phyloP scores from a whole-genome alignment of 2,329 filamentous ascomycete genomes.

The Fusarium sublunatum region DNA sequence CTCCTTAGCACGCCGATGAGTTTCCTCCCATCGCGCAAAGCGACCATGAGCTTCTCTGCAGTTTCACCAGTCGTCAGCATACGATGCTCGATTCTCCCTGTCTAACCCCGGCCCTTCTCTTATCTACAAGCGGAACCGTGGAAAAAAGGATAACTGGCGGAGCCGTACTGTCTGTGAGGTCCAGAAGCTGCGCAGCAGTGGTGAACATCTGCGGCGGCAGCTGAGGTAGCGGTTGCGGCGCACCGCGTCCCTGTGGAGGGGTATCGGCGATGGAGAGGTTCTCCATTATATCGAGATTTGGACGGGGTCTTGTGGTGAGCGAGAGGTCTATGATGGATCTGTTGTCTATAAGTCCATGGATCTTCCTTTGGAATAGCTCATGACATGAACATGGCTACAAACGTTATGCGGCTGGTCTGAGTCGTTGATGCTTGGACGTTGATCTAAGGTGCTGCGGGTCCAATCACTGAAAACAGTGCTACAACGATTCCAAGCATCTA shows the following conservation, averaged over 20 bases:
- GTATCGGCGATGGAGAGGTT: constrained; percentile 63
- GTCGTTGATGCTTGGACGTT: constrained; percentile 43
- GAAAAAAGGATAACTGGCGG: constrained; percentile 29
- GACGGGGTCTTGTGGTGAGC: constrained; percentile 7
- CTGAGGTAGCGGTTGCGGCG: constrained; percentile 66
- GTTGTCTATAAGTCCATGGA: constrained; percentile 39
- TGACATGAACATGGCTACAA: constrained; percentile 43
- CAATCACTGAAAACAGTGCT: constrained; percentile 38
- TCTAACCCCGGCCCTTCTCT: constrained; percentile 5
- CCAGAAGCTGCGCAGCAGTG: constrained; percentile 92
- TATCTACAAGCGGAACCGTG: constrained; percentile 1
- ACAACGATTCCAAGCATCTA: constrained; percentile 39
- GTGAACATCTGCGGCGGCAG: constrained; percentile 97
- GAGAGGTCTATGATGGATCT: constrained; percentile 16
- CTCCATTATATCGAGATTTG: constrained; percentile 60
- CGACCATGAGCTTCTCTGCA: constrained; percentile 92
- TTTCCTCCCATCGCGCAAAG: constrained; percentile 92
- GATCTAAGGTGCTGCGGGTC: constrained; percentile 31
- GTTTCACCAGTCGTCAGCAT: constrained; percentile 41
- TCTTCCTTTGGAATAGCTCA: constrained; percentile 27
- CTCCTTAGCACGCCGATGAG: constrained; percentile 91
- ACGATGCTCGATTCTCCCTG: constrained; percentile 33
- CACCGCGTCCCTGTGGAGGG: constrained; percentile 55
- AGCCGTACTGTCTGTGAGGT: constrained; percentile 93
- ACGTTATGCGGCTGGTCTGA: constrained; percentile 28